These are phyloP conservation scores for Clonostachys solani DNA, from an alignment of 2,329 filamentous ascomycete genomes.

Conservation along the genomic window DNA sequence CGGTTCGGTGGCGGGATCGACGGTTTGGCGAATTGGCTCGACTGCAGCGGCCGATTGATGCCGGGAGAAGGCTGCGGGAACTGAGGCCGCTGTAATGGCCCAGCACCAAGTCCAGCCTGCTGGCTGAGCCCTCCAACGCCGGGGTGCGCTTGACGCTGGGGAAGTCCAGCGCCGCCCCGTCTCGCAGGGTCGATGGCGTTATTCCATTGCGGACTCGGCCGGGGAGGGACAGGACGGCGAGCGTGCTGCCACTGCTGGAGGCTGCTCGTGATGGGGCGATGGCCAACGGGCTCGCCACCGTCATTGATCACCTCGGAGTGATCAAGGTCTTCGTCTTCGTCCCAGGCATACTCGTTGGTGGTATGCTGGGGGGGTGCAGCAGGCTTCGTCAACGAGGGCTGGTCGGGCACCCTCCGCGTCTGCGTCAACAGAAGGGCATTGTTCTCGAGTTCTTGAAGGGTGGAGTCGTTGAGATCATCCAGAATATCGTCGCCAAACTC, in stretches of 20 bases:
- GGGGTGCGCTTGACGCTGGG: not conserved
- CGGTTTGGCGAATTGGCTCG: conserved; percentile 34
- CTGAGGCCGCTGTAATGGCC: conserved; percentile 6
- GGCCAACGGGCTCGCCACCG: conserved; percentile 30
- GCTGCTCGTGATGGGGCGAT: conserved; percentile 25
- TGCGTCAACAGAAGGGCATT: conserved; percentile 60
- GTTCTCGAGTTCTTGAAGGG: conserved; percentile 58
- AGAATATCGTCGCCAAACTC: conserved; percentile 62
- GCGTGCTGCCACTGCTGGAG: conserved; percentile 8
- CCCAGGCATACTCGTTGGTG: conserved; percentile 29
- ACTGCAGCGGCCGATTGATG: conserved; percentile 19
- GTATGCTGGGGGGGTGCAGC: conserved; percentile 12
- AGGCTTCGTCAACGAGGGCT: conserved; percentile 13
- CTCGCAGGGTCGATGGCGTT: conserved; percentile 18
- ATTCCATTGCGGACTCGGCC: conserved; percentile 32
- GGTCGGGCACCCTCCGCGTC: conserved; percentile 24
- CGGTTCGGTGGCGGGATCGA: conserved; percentile 19
- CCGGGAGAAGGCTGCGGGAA: conserved; percentile 14
- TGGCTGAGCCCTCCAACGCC: not conserved
- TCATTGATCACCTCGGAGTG: conserved; percentile 51
- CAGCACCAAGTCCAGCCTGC: not conserved
- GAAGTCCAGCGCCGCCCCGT: conserved; percentile 5
- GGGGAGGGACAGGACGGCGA: conserved; percentile 15
- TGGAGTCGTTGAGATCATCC: conserved; percentile 53
- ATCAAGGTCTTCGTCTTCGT: conserved; percentile 55